A percentile compares a stretch with the other conserved stretches of the same genome.
Conservation (phyloP, 2,329 filamentous ascomycete genomes). For the Trichophyton benhamiae region DNA sequence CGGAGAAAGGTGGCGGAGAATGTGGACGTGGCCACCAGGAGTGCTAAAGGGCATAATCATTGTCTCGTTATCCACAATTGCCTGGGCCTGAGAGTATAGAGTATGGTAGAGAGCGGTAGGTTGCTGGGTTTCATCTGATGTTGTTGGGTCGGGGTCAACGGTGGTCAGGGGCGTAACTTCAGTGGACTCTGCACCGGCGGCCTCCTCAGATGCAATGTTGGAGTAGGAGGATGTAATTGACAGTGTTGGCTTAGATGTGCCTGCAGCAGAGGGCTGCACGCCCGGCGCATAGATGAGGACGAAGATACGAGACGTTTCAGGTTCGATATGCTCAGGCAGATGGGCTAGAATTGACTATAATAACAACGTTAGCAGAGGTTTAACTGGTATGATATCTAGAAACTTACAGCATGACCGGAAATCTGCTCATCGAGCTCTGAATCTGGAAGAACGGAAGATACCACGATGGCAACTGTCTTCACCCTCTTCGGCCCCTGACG, state of each 20-base stretch:
- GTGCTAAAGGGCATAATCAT: conserved; percentile 86
- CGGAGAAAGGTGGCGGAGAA: conserved; percentile 73
- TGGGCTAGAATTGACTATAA: conserved; percentile 72
- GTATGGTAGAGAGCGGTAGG: conserved; percentile 58
- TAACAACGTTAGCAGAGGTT: not conserved
- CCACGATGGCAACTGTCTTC: conserved; percentile 76
- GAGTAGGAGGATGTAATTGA: conserved; percentile 73
- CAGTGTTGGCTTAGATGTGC: conserved; percentile 40
- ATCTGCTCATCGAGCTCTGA: conserved; percentile 43
- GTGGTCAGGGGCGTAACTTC: conserved; percentile 46
- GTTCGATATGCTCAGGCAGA: conserved; percentile 65
- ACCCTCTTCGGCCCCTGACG: conserved; percentile 36
- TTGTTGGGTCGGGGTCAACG: conserved; percentile 36
- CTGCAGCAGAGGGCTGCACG: conserved; percentile 48
- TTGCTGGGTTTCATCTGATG: conserved; percentile 30
- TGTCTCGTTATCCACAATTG: conserved; percentile 68
- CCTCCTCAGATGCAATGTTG: conserved; percentile 66
- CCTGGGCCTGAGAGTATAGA: conserved; percentile 65
- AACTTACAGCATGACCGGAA: conserved; percentile 70
- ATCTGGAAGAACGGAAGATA: conserved; percentile 60
- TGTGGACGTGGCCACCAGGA: conserved; percentile 68
- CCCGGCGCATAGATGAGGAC: conserved; percentile 80
- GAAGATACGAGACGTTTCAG: conserved; percentile 63
- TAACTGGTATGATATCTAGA: not conserved
- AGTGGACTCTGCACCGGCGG: conserved; percentile 25